Conservation (phyloP, 2,329 filamentous ascomycete species). For the Endoconidiophora polonica region DNA sequence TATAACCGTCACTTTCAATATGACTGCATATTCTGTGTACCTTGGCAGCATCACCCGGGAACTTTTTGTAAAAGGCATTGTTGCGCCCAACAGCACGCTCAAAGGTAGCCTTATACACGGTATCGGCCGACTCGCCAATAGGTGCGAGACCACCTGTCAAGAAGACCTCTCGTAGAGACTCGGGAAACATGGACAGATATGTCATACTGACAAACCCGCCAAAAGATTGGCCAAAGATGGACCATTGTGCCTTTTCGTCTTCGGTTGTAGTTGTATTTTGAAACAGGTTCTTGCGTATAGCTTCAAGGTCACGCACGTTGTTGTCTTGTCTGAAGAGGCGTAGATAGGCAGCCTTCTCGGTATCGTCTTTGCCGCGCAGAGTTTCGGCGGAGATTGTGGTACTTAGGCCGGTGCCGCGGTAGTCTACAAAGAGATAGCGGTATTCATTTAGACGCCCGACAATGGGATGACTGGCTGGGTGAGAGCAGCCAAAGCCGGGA, state of each 20-base stretch:
- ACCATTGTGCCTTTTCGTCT: conserved; percentile 60
- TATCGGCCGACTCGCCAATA: conserved; percentile 50
- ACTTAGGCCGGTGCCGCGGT: conserved; percentile 75
- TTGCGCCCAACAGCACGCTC: conserved; percentile 56
- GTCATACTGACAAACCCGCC: conserved; percentile 74
- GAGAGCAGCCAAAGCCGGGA: conserved; percentile 59
- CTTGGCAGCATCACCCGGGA: conserved; percentile 56
- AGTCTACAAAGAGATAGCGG: conserved; percentile 74
- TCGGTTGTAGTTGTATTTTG: conserved; percentile 16
- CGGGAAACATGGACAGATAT: conserved; percentile 67
- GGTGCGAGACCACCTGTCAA: conserved; percentile 72
- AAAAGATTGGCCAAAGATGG: conserved; percentile 77
- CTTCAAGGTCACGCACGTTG: conserved; percentile 79
- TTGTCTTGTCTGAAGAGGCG: conserved; percentile 76
- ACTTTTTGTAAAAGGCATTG: conserved; percentile 66
- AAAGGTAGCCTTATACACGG: conserved; percentile 55
- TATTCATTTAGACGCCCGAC: conserved; percentile 66
- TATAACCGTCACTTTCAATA: conserved; percentile 34
- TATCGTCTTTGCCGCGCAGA: conserved; percentile 38
- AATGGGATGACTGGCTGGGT: conserved; percentile 57
- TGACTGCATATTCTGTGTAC: conserved; percentile 51
- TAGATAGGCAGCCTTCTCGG: conserved; percentile 63
- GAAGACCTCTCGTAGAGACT: conserved; percentile 68
- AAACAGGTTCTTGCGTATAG: conserved; percentile 61
- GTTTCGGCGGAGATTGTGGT: conserved; percentile 61